Conservation (phyloP, 148 eudicot species). For the Nepenthes gracilis region DNA sequence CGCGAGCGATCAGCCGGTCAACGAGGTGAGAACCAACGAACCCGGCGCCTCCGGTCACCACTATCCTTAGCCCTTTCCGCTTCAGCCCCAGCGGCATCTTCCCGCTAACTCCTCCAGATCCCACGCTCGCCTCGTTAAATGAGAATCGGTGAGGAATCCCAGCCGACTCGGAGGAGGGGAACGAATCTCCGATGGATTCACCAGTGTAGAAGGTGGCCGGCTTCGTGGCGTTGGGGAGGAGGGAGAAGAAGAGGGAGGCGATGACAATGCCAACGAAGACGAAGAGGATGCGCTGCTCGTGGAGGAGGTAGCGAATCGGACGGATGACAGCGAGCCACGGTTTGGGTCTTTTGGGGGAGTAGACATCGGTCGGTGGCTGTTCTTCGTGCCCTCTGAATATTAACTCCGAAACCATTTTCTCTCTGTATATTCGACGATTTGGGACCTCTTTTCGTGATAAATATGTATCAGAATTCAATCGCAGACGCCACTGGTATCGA, state of each 20-base stretch:
- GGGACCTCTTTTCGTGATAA: no score
- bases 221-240: conserved; percentile 5
- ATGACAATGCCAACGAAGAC: conserved; percentile 57
- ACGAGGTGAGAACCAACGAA: conserved; percentile 86
- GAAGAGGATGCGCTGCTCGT: conserved; percentile 72
- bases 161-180: conserved; percentile 24
- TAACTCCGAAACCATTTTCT: conserved; percentile 36
- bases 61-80: conserved; percentile 61
- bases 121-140: no score
- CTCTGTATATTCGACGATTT: no score
- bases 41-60: conserved; percentile 91
- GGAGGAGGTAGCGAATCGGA: conserved; percentile 56
- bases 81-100: conserved; percentile 75
- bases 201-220: background rate
- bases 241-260: conserved; percentile 42
- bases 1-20: conserved; percentile 64
- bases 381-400: conserved; percentile 21
- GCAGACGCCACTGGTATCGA: no score
- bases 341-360: conserved; percentile 73
- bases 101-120: conserved; percentile 15
- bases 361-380: conserved; percentile 8
- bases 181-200: conserved; percentile 9
- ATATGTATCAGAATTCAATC: no score
- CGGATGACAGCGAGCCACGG: conserved; percentile 46
- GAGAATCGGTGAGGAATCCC: background rate